Base-by-base conservation (phyloP, 2,329 filamentous ascomycete genomes). In the Alternaria burnsii region DNA sequence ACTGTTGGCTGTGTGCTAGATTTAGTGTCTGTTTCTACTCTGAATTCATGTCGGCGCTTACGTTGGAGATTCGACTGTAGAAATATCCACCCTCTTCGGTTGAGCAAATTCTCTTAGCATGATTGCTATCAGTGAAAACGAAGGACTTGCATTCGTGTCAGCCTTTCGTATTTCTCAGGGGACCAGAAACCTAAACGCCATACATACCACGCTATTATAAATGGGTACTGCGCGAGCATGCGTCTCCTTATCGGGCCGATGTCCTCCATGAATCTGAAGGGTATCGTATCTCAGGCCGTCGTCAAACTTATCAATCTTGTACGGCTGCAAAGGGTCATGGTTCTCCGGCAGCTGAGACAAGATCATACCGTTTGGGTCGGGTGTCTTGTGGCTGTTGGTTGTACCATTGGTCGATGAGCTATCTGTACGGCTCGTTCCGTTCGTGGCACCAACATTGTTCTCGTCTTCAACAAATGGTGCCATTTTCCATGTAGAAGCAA, bases 1-100 rank as follows among this genome's bases (percentile, higher is more conserved):
- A 75, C 77, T 6, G 78, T 79, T 38, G 78, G 78, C 44, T 47
- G n/a, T 47, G 12, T 24, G 12, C 44, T 47, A 14, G 5, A 32
- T 28, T 36, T 16, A 36, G 32, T 36, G 32, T 36, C 32, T 36
- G 32, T 36, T 36, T 36, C 32, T 36, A 14, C 32, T 36, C 32
- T n/a, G 14, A 14, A 36, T 16, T 2, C 12, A 16, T 36, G 32
- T 16, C 12, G 14, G 32, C 26, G 12, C 44, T 28, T 32, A 47
- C 44, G 26, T 47, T 47, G 22, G 44, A 47, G 44, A 47, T 47
- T 32, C 44, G 44, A 47, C 44, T 47, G 26, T 47, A 47, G 44
- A 32, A 28, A 2, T 47, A 47, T n/a, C 44, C 44, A 14, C 24
- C 44, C 28, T 47, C 44, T 47, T 47, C 44, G 8, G 26, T 47